Conservation (phyloP, 768 basidiomycete species). For the Suillus fuscotomentosus region DNA sequence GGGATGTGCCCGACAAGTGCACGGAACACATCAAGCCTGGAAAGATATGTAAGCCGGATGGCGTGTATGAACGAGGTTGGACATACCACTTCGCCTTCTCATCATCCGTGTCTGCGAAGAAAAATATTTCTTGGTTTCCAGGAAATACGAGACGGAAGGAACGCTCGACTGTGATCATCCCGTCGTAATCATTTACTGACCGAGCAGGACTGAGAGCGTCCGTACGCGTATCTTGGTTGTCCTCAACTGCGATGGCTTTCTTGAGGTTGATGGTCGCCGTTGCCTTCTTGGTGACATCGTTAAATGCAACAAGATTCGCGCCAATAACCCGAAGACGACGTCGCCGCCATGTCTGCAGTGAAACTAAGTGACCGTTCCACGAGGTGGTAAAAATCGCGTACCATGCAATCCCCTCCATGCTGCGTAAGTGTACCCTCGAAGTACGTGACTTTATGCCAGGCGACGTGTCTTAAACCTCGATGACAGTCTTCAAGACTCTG, state of each 20-base stretch:
- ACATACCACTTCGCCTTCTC: conserved; percentile 86
- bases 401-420: conserved; percentile 88
- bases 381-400: conserved; percentile 40
- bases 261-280: conserved; percentile 90
- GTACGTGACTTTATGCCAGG: conserved; percentile 94
- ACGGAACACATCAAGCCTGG: conserved; percentile 81
- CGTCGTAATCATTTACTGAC: conserved; percentile 58
- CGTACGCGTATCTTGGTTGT: conserved; percentile 62
- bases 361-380: not conserved
- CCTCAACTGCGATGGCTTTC: conserved; percentile 75
- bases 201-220: conserved; percentile 44
- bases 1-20: conserved; percentile 89
- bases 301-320: conserved; percentile 84
- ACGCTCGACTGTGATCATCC: conserved; percentile 68
- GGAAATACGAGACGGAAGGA: conserved; percentile 86
- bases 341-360: conserved; percentile 70
- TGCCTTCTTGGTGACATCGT: conserved; percentile 88
- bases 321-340: conserved; percentile 84
- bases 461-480: conserved; percentile 82
- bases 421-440: conserved; percentile 93
- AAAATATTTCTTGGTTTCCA: conserved; percentile 74
- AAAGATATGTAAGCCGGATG: conserved; percentile 4
- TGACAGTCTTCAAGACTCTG: conserved; percentile 92
- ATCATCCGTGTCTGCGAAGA: conserved; percentile 88
- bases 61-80: not conserved